Base-by-base conservation (phyloP, 2,329 filamentous ascomycete genomes). In the Colletotrichum tanaceti region DNA sequence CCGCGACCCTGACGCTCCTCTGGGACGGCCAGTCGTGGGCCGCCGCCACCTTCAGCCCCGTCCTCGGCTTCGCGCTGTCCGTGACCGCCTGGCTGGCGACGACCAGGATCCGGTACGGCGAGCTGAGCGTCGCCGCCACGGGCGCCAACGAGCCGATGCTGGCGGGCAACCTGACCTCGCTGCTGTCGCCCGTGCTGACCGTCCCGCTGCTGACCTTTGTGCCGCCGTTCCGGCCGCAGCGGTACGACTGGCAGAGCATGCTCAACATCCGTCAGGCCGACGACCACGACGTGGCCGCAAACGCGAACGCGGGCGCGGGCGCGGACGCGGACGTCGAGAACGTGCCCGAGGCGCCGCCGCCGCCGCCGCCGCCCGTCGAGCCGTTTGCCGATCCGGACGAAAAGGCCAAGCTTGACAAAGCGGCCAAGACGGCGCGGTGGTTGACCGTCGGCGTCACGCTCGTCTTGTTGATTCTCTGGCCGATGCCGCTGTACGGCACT, bases 221-320 rank as follows among this genome's bases (percentile, higher is more conserved):
- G 20, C 63, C 65, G 10, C 67, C 58, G 3, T 71, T 70, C 61
- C 74, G 13, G 89, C 70, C 63, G 1, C 71, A 93, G 68, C 87
- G 91, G 71, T 95, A 95, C 79, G 90, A 96, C 82, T 96, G 91
- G 88, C 79, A 86, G 68, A 90, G 88, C 38, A 96, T 95, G 93
- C 85, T 86, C 72, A 82, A 82, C 1, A 95, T 95, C 75, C 87
- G 90, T 73, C 86, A 85, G 72, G 90, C 87, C 57, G 91, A 94
- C 75, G 92, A 95, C 78, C 85, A 87, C 58, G 91, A 93, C 59
- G 80, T 93, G 35, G 87, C 89, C 0, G 83, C n/a, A n/a, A n/a
- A n/a, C n/a, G n/a, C n/a, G n/a, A n/a, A n/a, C n/a, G n/a, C n/a
- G n/a, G n/a, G n/a, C n/a, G n/a, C n/a, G n/a, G n/a, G n/a, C 1